These are phyloP conservation scores for Leishmania braziliensis DNA, from an alignment of 208 protist genomes.

Conservation along the genomic window DNA sequence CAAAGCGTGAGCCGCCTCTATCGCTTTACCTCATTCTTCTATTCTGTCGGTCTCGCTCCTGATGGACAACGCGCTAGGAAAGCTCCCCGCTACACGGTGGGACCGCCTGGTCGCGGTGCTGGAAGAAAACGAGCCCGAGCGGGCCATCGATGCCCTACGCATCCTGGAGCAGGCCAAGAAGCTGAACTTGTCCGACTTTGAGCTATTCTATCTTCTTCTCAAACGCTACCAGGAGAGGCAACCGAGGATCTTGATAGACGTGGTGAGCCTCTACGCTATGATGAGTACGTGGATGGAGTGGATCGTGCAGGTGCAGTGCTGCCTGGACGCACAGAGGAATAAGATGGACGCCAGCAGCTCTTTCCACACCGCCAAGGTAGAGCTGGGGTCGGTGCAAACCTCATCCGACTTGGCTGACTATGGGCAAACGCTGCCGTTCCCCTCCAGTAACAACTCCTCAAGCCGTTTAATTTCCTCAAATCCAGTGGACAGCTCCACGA, in stretches of 20 bases:
- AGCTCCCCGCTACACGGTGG: slow-evolving; percentile 47
- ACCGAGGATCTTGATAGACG: slow-evolving; percentile 22
- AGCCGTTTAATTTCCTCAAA: not conserved
- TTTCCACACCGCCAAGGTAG: not conserved
- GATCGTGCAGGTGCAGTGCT: slow-evolving; percentile 33
- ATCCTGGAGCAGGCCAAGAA: slow-evolving; percentile 53
- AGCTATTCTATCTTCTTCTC: slow-evolving; percentile 48
- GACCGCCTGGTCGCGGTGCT: slow-evolving; percentile 56
- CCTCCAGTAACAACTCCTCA: not conserved
- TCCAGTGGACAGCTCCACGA: not conserved
- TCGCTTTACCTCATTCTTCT: not conserved
- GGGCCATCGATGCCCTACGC: slow-evolving; percentile 48
- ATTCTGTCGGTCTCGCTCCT: not conserved
- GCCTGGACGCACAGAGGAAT: slow-evolving; percentile 26
- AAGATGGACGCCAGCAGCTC: slow-evolving; percentile 5
- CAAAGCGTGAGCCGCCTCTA: not conserved
- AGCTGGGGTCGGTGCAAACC: not conserved
- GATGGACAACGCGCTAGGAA: slow-evolving; percentile 6
- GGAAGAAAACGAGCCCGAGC: slow-evolving; percentile 50
- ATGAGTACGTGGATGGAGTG: slow-evolving; percentile 52
- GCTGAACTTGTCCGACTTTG: slow-evolving; percentile 40
- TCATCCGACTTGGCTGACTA: not conserved
- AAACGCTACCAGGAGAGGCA: slow-evolving; percentile 46
- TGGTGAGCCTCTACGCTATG: slow-evolving; percentile 47
- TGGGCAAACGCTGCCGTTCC: not conserved